Base-by-base conservation (phyloP, 306 rosid genomes). In the Dalbergia oliveri region DNA sequence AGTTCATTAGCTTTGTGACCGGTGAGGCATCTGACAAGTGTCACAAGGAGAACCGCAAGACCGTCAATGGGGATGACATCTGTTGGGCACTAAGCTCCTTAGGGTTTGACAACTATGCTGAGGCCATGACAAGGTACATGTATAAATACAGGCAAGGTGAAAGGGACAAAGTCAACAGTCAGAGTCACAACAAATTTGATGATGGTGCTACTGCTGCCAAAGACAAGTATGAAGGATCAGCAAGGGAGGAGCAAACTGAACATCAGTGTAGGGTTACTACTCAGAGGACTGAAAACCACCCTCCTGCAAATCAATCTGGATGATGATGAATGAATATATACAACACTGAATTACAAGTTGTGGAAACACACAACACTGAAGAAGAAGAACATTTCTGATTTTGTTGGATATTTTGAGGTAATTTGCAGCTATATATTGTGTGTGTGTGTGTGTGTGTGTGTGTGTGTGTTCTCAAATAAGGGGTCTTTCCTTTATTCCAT, bases 1-100 rank as follows among this genome's bases (percentile, higher is more conserved):
- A 94, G 88, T 94, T 94, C 85, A 69, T 94, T 85, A 90, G 98
- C 71, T 94, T 94, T 71, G 97, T 94, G 66, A 90, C 97, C 0
- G 81, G 83, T 2, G 98, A 94, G 83, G 98, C 98, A 5, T 78
- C 97, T 70, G 94, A 91, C 91, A 94, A 88, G 93, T 94, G 98
- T 90, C 92, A 83, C 75, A 89, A 88, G 73, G 98, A 94, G 88
- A 94, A 91, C 81, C 93, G 98, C 56, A 94, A 90, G 92, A 91
- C 95, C 0, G 78, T 94, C 18, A 91, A 84, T 63, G 98, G 97
- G n/a, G 97, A 91, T 75, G 98, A 94, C 85, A 90, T 94, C 85
- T 91, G 94, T 88, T 91, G 92, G 94, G 97, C 98, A 81, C 83
- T 94, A 1, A 80, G 86, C 44, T 78, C 93, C 11, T 81, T 94